A percentile compares a stretch with the other conserved stretches of the same genome.
Evolutionary conservation across 805 yeast species (phyloP).

Genomic region (Hanseniaspora meyeri): DNA sequence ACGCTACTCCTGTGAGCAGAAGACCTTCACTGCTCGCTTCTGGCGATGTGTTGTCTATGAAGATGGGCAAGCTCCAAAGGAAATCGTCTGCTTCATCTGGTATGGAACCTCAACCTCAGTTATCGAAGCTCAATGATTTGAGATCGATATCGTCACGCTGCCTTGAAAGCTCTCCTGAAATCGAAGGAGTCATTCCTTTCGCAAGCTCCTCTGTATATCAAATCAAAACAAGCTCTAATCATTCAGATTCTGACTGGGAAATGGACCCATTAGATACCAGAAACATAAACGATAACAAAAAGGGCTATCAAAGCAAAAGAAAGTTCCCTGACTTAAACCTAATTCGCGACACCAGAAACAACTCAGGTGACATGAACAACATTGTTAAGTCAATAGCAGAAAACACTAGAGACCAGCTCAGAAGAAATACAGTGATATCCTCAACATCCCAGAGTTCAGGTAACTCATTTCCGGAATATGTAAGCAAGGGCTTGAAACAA

Average conservation of each 20-base stretch:
- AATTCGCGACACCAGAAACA: not conserved
- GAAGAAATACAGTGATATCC: constrained; percentile 1
- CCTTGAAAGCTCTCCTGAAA: not conserved
- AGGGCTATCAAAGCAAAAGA: not conserved
- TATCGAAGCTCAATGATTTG: not conserved
- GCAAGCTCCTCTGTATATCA: not conserved
- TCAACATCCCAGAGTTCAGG: not conserved
- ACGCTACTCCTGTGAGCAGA: not conserved
- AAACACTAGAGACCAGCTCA: constrained; percentile 8
- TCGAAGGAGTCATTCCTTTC: not conserved
- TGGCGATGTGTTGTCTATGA: constrained; percentile 10
- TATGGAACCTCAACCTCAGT: not conserved
- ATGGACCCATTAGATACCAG: constrained; percentile 7
- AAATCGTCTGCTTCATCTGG: not conserved
- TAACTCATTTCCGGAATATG: not conserved
- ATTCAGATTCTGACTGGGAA: not conserved
- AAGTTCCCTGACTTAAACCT: not conserved
- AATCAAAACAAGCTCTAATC: not conserved
- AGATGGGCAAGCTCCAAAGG: constrained; percentile 1
- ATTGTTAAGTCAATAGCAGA: not conserved
- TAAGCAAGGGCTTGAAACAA: not conserved
- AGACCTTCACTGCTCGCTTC: constrained; percentile 9
- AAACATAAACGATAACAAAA: not conserved
- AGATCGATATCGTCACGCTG: not conserved
- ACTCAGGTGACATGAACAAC: not conserved